A percentile compares a stretch with the other conserved stretches of the same genome.
These are phyloP conservation scores for Verticillium zaregamsianum DNA, from an alignment of 2,329 filamentous ascomycete species.

Conservation along the genomic window DNA sequence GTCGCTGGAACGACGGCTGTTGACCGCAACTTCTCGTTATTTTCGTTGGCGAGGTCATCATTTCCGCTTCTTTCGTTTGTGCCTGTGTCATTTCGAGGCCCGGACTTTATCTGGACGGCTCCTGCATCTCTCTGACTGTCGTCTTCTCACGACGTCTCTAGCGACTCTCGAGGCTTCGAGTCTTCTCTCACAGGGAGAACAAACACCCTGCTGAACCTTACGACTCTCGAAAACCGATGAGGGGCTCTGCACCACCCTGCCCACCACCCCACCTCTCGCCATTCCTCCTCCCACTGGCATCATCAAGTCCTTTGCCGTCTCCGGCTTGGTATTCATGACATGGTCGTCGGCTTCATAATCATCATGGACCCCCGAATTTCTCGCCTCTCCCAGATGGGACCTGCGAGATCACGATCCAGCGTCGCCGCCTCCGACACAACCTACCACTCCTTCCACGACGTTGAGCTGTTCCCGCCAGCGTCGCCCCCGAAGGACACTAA, in stretches of 20 bases:
- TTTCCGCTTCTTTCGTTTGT: background rate
- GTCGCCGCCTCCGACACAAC: slow-evolving; percentile 43
- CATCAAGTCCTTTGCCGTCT: background rate
- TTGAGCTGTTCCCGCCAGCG: slow-evolving; percentile 40
- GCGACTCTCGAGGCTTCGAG: background rate
- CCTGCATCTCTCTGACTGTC: background rate
- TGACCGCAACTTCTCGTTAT: background rate
- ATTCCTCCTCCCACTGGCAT: background rate
- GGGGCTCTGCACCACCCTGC: background rate
- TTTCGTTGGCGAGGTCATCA: background rate
- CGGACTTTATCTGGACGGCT: background rate
- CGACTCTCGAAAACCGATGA: background rate
- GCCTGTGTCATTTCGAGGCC: background rate
- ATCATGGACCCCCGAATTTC: slow-evolving; percentile 6
- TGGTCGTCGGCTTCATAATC: background rate
- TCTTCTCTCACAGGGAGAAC: background rate
- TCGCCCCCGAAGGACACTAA: slow-evolving; percentile 17
- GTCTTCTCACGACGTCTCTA: background rate
- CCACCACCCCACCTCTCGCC: background rate
- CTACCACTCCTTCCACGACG: slow-evolving; percentile 51
- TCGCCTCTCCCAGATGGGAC: slow-evolving; percentile 11
- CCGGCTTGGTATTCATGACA: background rate
- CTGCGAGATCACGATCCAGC: slow-evolving; percentile 33
- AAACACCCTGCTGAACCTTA: background rate
- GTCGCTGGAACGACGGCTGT: background rate